Conservation (phyloP, 2,329 filamentous ascomycete genomes). For the Amylocarpus encephaloides region DNA sequence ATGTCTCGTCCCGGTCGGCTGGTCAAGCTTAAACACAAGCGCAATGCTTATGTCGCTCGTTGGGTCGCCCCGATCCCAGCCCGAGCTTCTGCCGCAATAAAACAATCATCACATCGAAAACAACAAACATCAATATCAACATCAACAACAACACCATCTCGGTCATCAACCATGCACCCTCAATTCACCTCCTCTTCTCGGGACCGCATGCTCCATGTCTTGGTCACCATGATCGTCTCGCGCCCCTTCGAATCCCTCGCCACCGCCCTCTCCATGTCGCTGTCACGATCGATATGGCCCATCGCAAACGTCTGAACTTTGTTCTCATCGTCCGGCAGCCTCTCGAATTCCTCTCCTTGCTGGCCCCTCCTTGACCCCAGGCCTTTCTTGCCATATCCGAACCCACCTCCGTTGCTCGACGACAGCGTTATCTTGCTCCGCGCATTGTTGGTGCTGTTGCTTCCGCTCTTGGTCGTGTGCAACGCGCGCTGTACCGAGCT, state of each 20-base stretch:
- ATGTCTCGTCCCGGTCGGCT: too few relatives aligned
- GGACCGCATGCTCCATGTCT: slow-evolving; percentile 1
- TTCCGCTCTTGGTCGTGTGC: background rate
- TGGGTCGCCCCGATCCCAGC: too few relatives aligned
- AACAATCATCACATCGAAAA: too few relatives aligned
- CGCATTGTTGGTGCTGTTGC: background rate
- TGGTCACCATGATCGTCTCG: background rate
- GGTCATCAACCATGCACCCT: too few relatives aligned
- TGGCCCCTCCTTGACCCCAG: background rate
- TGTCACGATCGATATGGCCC: background rate
- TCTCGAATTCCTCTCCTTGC: background rate
- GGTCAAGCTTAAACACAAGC: too few relatives aligned
- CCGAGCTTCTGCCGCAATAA: too few relatives aligned
- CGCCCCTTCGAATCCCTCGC: background rate
- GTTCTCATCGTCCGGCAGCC: background rate
- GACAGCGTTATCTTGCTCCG: background rate
- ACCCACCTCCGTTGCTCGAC: background rate
- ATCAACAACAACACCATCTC: too few relatives aligned
- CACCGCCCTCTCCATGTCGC: background rate
- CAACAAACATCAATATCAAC: too few relatives aligned
- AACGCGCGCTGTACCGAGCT: background rate
- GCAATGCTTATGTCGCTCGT: too few relatives aligned
- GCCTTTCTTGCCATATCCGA: background rate
- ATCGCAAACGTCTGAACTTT: background rate
- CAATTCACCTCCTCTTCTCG: slow-evolving; percentile 8